Evolutionary conservation across 2,329 filamentous ascomycete species (phyloP).

Genomic region (Phialophora chinensis): DNA sequence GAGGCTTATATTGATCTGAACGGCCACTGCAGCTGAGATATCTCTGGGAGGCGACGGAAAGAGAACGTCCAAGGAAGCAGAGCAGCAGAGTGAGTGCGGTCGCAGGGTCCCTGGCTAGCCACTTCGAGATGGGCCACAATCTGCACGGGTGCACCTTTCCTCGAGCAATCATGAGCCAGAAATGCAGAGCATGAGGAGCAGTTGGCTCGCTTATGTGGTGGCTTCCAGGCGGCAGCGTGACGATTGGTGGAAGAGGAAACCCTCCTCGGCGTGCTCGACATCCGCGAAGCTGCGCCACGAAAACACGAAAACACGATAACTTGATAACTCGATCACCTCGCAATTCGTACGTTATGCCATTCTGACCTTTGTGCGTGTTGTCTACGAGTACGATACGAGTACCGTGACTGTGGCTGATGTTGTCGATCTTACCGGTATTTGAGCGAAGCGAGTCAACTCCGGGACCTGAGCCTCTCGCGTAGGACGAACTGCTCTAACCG

Average conservation of each 20-base stretch:
- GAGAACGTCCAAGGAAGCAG: constrained; percentile 2
- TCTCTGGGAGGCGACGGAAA: constrained; percentile 17
- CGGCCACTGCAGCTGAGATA: not conserved
- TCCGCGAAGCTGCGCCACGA: constrained; percentile 22
- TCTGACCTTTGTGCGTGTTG: not conserved
- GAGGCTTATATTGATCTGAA: constrained; percentile 2
- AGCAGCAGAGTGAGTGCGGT: not conserved
- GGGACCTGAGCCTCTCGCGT: not conserved
- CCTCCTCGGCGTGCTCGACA: constrained; percentile 16
- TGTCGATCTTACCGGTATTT: constrained; percentile 19
- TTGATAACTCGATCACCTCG: not conserved
- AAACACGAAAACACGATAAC: constrained; percentile 14
- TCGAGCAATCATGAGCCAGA: constrained; percentile 12
- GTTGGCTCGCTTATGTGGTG: constrained; percentile 14
- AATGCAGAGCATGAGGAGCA: constrained; percentile 2
- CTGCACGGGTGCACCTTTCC: constrained; percentile 10
- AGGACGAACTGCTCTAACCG: not conserved
- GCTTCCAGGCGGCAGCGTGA: constrained; percentile 6
- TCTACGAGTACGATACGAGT: too few species aligned
- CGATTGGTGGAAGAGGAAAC: constrained; percentile 14
- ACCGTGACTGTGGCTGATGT: constrained; percentile 17
- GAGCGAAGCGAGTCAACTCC: constrained; percentile 15
- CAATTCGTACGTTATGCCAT: constrained; percentile 14
- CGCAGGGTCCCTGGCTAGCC: constrained; percentile 19
- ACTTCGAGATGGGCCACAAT: constrained; percentile 16